Base-by-base conservation (phyloP, 139 green algal species). In the Ettlia oleoabundans region DNA sequence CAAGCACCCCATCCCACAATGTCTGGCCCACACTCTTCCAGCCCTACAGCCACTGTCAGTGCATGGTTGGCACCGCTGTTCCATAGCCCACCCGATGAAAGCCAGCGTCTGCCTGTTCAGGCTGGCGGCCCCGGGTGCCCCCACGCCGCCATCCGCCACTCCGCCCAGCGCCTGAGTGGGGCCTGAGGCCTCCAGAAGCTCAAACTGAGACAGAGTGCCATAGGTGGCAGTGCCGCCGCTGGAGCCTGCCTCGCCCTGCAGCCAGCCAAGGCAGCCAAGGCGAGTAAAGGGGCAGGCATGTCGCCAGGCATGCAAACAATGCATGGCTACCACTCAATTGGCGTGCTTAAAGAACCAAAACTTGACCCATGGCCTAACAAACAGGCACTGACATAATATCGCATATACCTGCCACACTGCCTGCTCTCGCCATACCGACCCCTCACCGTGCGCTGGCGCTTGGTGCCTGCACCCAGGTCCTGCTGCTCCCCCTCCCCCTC, bases 101-200 rank as follows among this genome's bases (percentile, higher is more conserved):
- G 73, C 73, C 51, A 80, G 35, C 9, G 73, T 80, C 53, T 67
- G 53, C 38, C 40, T 68, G 30, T 61, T 40, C 4, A 70, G 74
- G 35, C 42, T 35, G 37, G 52, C 55, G 9, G 53, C 37, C 4
- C 21, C 35, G 2, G 19, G 37, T 24, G 67, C 32, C 2, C 22
- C 40, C 5, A 9, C 67, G 40, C 67, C 40, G 67, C 66, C 66
- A 19, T 30, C 1, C n/a, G 28, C 10, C 8, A 3, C 35, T 35
- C 58, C 28, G 0, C 15, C 2, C 52, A 26, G 41, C 21, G 21
- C 58, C 40, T 81, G 75, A 15, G 55, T 81, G 33, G 63, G 63
- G 1, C 62, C 77, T 22, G 77, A 82, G 8, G 66, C 78, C 78
- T 83, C 78, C 66, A 78, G 66, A 65, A 83, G 78, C 66, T 83